Base-by-base conservation (phyloP, 768 basidiomycete genomes). In the Coprinopsis strossmayeri region DNA sequence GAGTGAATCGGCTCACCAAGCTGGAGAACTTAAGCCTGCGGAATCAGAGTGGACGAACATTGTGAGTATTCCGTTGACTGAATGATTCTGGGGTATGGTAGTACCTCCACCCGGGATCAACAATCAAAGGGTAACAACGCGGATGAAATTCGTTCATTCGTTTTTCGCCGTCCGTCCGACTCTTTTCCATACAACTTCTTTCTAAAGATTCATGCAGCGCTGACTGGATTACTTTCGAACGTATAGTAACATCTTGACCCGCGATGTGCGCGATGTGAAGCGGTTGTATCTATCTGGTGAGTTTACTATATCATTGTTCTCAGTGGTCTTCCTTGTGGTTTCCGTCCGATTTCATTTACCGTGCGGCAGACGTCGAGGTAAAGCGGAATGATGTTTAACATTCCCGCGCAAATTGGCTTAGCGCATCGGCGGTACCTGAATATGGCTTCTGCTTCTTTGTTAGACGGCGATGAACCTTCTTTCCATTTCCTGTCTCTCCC, bases 231-330 rank as follows among this genome's bases (percentile, higher is more conserved):
- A 38, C 32, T 52, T 51, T 47, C 38, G 32, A 53, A 28, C 38
- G 40, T 57, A 32, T 51, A 76, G 76, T 49, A 69, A 64, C 47
- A 56, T 77, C 53, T 59, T 70, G 67, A 73, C 72, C 68, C 81
- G 79, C 58, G 87, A 91, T 61, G 79, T 96, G 60, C 82, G 90
- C 61, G 91, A 94, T 69, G 83, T 92, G 58, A 94, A 93, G 69
- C 82, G 94, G 46, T 69, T 98, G 61, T 99, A 97, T 73, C 80
- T 97, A 48, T 94, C 91, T 55, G 91, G 92, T 91, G 63, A 24
- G 54, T 41, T 24, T 42, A 18, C 21, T 5, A 23, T 24, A 32
- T 30, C 30, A 18, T 9, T 48, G 21, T 34, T 52, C 43, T 45
- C 49, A 30, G 30, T 42, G 13, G 24, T 43, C 38, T 34, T 20